Conservation (phyloP, 176 grass and related monocot genomes). For the Oryza longistaminata region DNA sequence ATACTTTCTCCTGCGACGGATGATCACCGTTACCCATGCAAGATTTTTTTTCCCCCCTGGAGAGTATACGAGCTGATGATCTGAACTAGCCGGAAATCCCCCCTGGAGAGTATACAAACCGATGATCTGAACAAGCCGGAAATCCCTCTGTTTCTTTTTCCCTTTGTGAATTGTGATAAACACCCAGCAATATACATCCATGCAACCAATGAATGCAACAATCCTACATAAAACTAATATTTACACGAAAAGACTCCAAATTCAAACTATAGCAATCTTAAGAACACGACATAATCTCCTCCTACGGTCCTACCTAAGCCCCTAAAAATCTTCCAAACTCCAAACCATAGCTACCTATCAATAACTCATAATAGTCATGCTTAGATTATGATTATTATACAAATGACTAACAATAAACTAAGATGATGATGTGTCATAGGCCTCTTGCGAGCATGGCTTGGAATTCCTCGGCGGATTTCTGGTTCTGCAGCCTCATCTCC, state of each 20-base stretch:
- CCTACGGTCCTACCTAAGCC: not conserved
- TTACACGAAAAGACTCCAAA: not conserved
- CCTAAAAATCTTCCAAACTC: not conserved
- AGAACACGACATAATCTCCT: not conserved
- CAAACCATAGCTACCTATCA: constrained; percentile 15
- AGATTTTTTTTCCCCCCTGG: too few relatives aligned
- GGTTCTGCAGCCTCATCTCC: constrained; percentile 82
- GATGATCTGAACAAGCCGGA: not conserved
- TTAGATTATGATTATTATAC: not conserved
- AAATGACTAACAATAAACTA: too few relatives aligned
- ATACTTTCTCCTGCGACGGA: not conserved
- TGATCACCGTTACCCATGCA: not conserved
- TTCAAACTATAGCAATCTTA: not conserved
- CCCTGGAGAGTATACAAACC: too few relatives aligned
- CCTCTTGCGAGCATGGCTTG: constrained; percentile 60
- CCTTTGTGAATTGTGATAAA: not conserved
- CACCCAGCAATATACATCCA: constrained; percentile 13
- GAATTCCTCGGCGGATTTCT: constrained; percentile 62
- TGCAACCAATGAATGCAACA: constrained; percentile 24
- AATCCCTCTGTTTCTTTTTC: not conserved
- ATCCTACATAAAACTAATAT: not conserved
- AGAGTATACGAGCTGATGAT: too few relatives aligned
- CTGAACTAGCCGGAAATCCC: not conserved
- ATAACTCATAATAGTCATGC: not conserved
- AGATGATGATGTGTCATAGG: constrained; percentile 15